Base-by-base conservation (phyloP, 1,284 basidiomycete genomes). In the Golubevia sp. region DNA sequence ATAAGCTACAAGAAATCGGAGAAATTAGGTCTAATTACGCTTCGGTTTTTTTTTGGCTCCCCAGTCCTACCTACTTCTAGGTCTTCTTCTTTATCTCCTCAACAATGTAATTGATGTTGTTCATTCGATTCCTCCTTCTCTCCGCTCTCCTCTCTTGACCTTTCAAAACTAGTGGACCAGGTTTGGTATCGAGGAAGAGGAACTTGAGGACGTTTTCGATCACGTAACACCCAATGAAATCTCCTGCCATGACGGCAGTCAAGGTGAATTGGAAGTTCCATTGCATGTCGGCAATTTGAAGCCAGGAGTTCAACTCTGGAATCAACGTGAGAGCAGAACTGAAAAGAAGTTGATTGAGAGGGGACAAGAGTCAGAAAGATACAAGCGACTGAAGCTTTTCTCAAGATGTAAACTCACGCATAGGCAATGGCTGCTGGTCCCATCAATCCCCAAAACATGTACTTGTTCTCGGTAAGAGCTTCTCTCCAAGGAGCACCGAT, bases 241-340 rank as follows among this genome's bases (percentile, higher is more conserved):
- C 79, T 25, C 67, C 48, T 24, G 60, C 54, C 77, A 81, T 79
- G 2, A 67, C 59, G 1, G n/a, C 23, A 25, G 48, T 25, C 55
- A 56, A 56, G 15, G 59, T 61, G 15, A 67, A 25, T 67, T 79
- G 75, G 63, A 79, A 82, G 24, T 63, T 64, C 2, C 62, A 49
- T 23, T 71, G 59, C 67, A 82, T 70, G 62, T 76, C 72, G 57
- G 74, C 71, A 13, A 82, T 64, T 61, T 82, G 77, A 53, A 83
- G 70, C 80, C 80, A 83, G 38, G 68, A 68, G 68, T 82, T 83
- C 27, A 83, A 50, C 59, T 82, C 77, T 3, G 79, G 79, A 56
- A 77, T 59, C 38, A 44, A 18, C 11, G 38, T 18, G 11, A 44
- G 38, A 18, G 38, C 38, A 18, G 38, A 44, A 44, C 38, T 34